Evolutionary conservation across 2,329 filamentous ascomycete species (phyloP).

Genomic region (Alternaria brassicicola): DNA sequence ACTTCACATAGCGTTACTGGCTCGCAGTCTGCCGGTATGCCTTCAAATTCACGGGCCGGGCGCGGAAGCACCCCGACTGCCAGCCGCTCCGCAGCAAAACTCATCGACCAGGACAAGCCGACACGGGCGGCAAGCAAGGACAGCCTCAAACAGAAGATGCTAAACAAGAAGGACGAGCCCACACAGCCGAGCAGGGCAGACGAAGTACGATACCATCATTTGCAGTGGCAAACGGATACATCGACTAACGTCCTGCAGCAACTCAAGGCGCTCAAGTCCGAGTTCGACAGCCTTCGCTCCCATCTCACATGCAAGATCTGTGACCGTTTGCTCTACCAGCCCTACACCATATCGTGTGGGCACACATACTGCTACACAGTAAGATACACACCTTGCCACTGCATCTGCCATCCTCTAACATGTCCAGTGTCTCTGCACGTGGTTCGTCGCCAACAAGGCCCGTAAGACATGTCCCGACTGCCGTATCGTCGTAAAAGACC

Average conservation of each 20-base stretch:
- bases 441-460: slow-evolving; percentile 59
- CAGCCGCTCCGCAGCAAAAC: slow-evolving; percentile 38
- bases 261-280: slow-evolving; percentile 50
- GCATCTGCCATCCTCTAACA: slow-evolving; percentile 26
- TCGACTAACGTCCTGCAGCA: slow-evolving; percentile 44
- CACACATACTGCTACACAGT: slow-evolving; percentile 76
- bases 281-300: slow-evolving; percentile 66
- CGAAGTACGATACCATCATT: slow-evolving; percentile 32
- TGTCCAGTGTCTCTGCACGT: slow-evolving; percentile 61
- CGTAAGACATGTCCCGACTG: slow-evolving; percentile 74
- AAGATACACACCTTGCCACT: slow-evolving; percentile 35
- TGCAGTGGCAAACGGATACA: background rate
- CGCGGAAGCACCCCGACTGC: slow-evolving; percentile 38
- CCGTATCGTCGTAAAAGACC: slow-evolving; percentile 62
- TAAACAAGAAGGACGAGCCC: slow-evolving; percentile 42
- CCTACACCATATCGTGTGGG: slow-evolving; percentile 70
- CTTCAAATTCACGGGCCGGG: slow-evolving; percentile 32
- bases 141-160: slow-evolving; percentile 49
- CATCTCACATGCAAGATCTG: slow-evolving; percentile 72
- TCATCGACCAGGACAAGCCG: slow-evolving; percentile 37
- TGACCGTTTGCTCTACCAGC: slow-evolving; percentile 71
- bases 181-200: slow-evolving; percentile 43
- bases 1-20: slow-evolving; percentile 28
- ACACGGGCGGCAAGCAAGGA: slow-evolving; percentile 45
- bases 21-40: slow-evolving; percentile 32